Base-by-base conservation (phyloP, 768 basidiomycete genomes). In the Lactarius tabidus region DNA sequence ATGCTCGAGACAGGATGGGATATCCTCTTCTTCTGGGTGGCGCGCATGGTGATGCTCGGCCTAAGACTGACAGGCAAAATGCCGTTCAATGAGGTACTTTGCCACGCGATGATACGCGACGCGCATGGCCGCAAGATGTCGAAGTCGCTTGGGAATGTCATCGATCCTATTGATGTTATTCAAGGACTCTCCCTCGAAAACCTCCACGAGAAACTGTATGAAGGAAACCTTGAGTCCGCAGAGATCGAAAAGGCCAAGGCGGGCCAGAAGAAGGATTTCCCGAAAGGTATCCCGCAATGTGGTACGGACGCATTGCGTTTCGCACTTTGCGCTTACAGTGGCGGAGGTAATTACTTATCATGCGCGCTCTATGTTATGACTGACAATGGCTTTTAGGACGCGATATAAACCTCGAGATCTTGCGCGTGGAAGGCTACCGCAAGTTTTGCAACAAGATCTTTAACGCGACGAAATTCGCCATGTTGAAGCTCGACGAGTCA, bases 401-500 rank as follows among this genome's bases (percentile, higher is more conserved):
- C 53, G 96, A 98, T 76, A 96, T 99, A 79, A 97, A 98, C 75
- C 80, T 99, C 66, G 95, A 98, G 74, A 95, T 99, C 70, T 77
- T 93, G 67, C 88, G 95, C 59, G 94, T 98, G 36, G 95, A 98
- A 77, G 97, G 95, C 2, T 98, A 98, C 77, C 87, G 97, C 76
- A 98, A 98, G 77, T 99, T 99, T 81, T 98, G 97, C 80, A 99
- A 99, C 80, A 98, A 98, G 81, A 87, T 98, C 31, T 98, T 96
- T 83, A 99, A 99, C 73, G 97, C 97, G 1, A 98, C 95, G 56
- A 95, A 95, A 77, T 98, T 99, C 71, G 96, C 95, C n/a, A 94
- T 98, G 90, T 85, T 98, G 75, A 96, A 96, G 79, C 81, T 99
- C 36, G 95, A 94, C 63, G 86, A 86, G 45, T 76, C 80, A 48